Evolutionary conservation across 371 early-diverging fungal genomes (phyloP).

Genomic region (Dipsacomyces acuminosporus): DNA sequence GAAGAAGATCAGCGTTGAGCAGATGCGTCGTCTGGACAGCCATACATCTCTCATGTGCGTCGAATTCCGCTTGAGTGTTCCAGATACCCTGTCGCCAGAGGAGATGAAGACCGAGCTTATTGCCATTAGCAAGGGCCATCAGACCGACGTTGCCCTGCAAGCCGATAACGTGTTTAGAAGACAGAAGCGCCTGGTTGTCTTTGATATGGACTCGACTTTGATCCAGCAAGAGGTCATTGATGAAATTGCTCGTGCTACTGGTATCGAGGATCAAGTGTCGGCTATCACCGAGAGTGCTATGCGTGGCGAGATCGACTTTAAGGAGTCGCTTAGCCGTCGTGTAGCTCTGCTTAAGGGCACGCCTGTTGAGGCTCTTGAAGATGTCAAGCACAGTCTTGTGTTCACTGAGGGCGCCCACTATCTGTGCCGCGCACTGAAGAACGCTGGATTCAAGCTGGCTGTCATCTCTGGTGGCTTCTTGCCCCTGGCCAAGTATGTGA

Average conservation of each 20-base stretch:
- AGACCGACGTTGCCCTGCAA: slow-evolving; percentile 84
- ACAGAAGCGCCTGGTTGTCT: slow-evolving; percentile 89
- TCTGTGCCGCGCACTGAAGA: slow-evolving; percentile 82
- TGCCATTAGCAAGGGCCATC: slow-evolving; percentile 60
- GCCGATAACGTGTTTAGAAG: slow-evolving; percentile 80
- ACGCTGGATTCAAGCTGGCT: slow-evolving; percentile 87
- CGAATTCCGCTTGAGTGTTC: slow-evolving; percentile 75
- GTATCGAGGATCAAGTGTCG: slow-evolving; percentile 86
- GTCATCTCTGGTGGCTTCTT: slow-evolving; percentile 96
- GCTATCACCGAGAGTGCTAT: slow-evolving; percentile 95
- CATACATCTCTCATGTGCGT: slow-evolving; percentile 62
- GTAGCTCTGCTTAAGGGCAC: slow-evolving; percentile 86
- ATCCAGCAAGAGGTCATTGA: slow-evolving; percentile 98
- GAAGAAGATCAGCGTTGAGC: slow-evolving; percentile 74
- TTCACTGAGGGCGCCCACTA: slow-evolving; percentile 91
- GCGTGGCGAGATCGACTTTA: slow-evolving; percentile 95
- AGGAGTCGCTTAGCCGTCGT: slow-evolving; percentile 81
- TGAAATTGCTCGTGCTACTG: slow-evolving; percentile 89
- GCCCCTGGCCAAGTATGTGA: slow-evolving; percentile 87
- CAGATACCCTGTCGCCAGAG: slow-evolving; percentile 56
- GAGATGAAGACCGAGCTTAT: slow-evolving; percentile 64
- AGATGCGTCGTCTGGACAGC: slow-evolving; percentile 66
- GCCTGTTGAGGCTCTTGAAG: slow-evolving; percentile 71
- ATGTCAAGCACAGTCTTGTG: slow-evolving; percentile 65
- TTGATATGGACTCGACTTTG: slow-evolving; percentile 98